Evolutionary conservation across 1,284 basidiomycete species (phyloP).

Genomic region (Boletus mariae): DNA sequence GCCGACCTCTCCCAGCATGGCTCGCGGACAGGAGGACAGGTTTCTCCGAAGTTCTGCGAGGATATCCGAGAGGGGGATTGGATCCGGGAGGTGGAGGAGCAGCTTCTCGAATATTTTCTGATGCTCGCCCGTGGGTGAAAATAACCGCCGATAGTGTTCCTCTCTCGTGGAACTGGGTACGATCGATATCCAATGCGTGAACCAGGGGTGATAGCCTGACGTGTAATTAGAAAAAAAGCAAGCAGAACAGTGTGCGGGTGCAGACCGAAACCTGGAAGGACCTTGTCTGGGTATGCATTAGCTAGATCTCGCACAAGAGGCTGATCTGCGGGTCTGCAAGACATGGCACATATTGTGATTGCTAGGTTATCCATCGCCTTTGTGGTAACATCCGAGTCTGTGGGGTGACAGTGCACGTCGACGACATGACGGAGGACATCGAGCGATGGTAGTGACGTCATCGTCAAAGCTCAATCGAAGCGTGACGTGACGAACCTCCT

Average conservation of each 20-base stretch:
- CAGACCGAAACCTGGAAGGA: constrained; percentile 75
- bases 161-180: constrained; percentile 44
- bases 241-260: constrained; percentile 1
- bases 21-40: constrained; percentile 54
- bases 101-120: constrained; percentile 47
- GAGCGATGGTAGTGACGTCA: constrained; percentile 19
- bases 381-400: constrained; percentile 52
- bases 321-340: constrained; percentile 62
- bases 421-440: constrained; percentile 60
- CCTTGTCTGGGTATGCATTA: constrained; percentile 53
- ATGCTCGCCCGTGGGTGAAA: constrained; percentile 39
- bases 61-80: constrained; percentile 50
- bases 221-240: constrained; percentile 7
- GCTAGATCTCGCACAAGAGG: constrained; percentile 59
- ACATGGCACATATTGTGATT: constrained; percentile 74
- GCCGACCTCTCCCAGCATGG: constrained; percentile 83
- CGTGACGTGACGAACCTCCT: no score
- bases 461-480: no score
- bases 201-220: constrained; percentile 84
- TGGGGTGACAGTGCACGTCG: constrained; percentile 82
- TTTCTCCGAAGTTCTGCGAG: constrained; percentile 52
- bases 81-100: constrained; percentile 59
- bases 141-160: constrained; percentile 63
- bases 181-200: constrained; percentile 65
- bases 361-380: constrained; percentile 48